These are phyloP conservation scores for Arthroderma sp. DNA, from an alignment of 2,329 filamentous ascomycete species.

Conservation along the genomic window DNA sequence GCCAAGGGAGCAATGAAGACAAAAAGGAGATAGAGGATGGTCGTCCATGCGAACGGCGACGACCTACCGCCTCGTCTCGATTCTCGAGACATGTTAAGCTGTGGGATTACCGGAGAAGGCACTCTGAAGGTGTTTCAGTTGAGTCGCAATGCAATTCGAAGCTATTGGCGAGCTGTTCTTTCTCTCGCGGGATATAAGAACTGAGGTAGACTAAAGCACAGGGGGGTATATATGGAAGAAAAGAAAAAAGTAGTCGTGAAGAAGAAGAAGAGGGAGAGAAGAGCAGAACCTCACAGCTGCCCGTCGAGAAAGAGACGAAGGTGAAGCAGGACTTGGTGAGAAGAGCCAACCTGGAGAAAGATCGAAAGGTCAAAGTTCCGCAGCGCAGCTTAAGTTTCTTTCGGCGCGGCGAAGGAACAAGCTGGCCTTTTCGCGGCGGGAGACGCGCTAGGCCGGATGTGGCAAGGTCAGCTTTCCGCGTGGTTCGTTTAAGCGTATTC, in stretches of 20 bases:
- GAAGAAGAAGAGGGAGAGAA: slow-evolving; percentile 9
- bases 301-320: slow-evolving; percentile 2
- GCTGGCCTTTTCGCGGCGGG: slow-evolving; percentile 30
- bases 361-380: slow-evolving; percentile 1
- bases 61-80: slow-evolving; percentile 47
- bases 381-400: slow-evolving; percentile 17
- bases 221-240: slow-evolving; percentile 10
- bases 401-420: slow-evolving; percentile 17
- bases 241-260: slow-evolving; percentile 14
- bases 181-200: background rate
- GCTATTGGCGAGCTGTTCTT: background rate
- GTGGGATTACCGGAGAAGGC: background rate
- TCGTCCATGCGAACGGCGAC: slow-evolving; percentile 70
- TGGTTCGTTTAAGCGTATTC: slow-evolving; percentile 25
- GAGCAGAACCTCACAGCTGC: slow-evolving; percentile 3
- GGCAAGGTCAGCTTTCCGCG: slow-evolving; percentile 5
- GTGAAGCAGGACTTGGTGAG: background rate
- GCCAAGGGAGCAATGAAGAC: slow-evolving; percentile 75
- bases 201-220: slow-evolving; percentile 10
- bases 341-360: background rate
- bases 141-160: background rate
- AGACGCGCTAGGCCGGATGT: slow-evolving; percentile 5
- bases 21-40: slow-evolving; percentile 82
- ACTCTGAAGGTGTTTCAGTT: too few relatives aligned
- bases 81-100: slow-evolving; percentile 42